Percentiles rank a stretch among this genome's conserved stretches.
Conservation (phyloP, 768 basidiomycete species). For the Porpolomopsis calyptriformis region DNA sequence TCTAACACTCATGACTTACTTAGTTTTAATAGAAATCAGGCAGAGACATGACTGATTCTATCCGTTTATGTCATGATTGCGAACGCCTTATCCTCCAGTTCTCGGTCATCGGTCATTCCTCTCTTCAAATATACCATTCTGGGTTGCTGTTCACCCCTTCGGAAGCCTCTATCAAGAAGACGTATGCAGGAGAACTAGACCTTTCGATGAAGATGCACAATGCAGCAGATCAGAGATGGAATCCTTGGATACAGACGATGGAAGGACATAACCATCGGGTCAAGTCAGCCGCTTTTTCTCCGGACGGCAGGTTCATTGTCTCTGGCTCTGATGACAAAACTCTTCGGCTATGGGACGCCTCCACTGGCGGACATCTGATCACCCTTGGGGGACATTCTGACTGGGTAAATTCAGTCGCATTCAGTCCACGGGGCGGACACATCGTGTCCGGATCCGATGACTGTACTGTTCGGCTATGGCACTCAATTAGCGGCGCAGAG, state of each 20-base stretch:
- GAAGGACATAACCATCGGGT: slow-evolving; percentile 1
- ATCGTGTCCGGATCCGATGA: neutral
- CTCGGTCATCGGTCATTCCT: neutral
- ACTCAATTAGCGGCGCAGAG: neutral
- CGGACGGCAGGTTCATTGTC: neutral
- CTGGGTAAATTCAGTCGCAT: neutral
- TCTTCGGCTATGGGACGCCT: neutral
- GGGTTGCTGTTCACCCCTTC: neutral
- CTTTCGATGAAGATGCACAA: neutral
- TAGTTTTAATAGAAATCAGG: neutral
- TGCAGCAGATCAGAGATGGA: neutral
- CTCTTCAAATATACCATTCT: neutral
- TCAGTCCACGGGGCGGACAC: neutral
- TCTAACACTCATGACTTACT: neutral
- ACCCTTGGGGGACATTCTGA: neutral
- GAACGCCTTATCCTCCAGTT: neutral
- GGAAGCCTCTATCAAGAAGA: neutral
- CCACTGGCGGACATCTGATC: neutral
- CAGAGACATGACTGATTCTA: neutral
- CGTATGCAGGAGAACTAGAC: neutral
- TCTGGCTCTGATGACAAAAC: neutral
- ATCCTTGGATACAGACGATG: neutral
- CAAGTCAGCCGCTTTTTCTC: neutral
- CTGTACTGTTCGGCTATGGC: neutral
- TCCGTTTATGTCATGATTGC: neutral